Conservation (phyloP, 768 basidiomycete species). For the Flagelloscypha sp. region DNA sequence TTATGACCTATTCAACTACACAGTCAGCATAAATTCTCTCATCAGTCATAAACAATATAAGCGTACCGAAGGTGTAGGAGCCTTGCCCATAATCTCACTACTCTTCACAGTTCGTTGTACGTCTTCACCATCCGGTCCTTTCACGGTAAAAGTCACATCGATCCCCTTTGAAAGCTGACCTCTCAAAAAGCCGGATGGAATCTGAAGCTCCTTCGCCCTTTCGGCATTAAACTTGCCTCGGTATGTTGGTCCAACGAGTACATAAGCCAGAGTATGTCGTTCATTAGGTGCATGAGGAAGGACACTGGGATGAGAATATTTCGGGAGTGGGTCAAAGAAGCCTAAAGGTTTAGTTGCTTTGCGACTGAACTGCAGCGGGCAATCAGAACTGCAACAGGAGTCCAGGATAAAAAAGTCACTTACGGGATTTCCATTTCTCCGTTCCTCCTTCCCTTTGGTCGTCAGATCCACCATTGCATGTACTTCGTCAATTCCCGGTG, state of each 20-base stretch:
- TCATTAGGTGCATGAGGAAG: constrained; percentile 8
- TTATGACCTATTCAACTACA: constrained; percentile 34
- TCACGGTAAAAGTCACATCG: constrained; percentile 45
- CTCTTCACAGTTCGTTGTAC: constrained; percentile 44
- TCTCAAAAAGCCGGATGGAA: constrained; percentile 54
- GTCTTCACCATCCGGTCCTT: constrained; percentile 33
- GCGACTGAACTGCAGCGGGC: constrained; percentile 1
- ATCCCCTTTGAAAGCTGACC: constrained; percentile 57
- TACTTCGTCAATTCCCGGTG: background rate
- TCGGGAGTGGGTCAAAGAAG: constrained; percentile 31
- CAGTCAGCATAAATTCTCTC: constrained; percentile 1
- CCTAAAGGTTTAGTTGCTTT: constrained; percentile 22
- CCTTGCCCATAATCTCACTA: constrained; percentile 52
- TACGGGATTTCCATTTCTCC: constrained; percentile 2
- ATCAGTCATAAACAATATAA: constrained; percentile 1
- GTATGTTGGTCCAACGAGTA: constrained; percentile 42
- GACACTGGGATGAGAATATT: constrained; percentile 16
- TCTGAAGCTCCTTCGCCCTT: constrained; percentile 55
- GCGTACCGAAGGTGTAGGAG: constrained; percentile 41
- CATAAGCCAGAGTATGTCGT: constrained; percentile 38
- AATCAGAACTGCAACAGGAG: constrained; percentile 20
- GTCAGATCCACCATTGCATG: constrained; percentile 1
- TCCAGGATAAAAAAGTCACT: constrained; percentile 2
- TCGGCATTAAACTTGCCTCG: constrained; percentile 67
- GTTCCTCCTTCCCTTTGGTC: constrained; percentile 4